A percentile compares a stretch with the other conserved stretches of the same genome.
Conservation (phyloP, 176 grass and related monocot species). For the Tillandsia leiboldiana region DNA sequence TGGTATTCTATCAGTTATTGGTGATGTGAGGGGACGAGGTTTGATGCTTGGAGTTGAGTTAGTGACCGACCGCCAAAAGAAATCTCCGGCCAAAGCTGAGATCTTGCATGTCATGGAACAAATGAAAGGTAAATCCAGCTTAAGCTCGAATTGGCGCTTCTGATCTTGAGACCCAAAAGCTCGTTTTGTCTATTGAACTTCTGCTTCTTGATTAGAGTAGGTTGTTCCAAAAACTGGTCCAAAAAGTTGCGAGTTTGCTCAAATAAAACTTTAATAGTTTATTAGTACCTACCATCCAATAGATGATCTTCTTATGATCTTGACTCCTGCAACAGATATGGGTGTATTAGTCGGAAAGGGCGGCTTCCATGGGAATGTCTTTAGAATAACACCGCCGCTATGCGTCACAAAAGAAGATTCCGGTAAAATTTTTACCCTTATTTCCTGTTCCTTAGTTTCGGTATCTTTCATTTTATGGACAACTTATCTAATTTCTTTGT, state of each 20-base stretch:
- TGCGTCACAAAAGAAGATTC: constrained; percentile 81
- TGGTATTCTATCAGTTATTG: constrained; percentile 38
- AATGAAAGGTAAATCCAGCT: constrained; percentile 60
- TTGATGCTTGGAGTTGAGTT: constrained; percentile 87
- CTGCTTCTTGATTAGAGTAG: neutral
- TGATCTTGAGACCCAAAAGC: neutral
- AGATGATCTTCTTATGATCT: neutral
- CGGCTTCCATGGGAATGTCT: constrained; percentile 85
- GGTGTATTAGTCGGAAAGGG: constrained; percentile 80
- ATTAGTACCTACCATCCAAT: neutral
- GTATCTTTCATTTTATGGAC: neutral
- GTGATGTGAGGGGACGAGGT: constrained; percentile 82
- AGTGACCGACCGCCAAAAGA: constrained; percentile 65
- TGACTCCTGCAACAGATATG: constrained; percentile 50
- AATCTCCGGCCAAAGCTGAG: constrained; percentile 81
- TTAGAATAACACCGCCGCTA: constrained; percentile 88
- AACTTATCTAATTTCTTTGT: neutral
- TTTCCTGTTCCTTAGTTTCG: neutral
- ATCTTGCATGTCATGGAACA: constrained; percentile 52
- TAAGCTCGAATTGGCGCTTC: neutral
- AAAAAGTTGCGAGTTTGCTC: too few relatives aligned
- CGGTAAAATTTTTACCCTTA: constrained; percentile 25
- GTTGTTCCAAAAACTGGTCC: neutral
- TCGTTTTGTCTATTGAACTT: neutral
- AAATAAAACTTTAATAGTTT: too few relatives aligned